Base-by-base conservation (phyloP, 768 basidiomycete genomes). In the Sporobolomyces pararoseus region DNA sequence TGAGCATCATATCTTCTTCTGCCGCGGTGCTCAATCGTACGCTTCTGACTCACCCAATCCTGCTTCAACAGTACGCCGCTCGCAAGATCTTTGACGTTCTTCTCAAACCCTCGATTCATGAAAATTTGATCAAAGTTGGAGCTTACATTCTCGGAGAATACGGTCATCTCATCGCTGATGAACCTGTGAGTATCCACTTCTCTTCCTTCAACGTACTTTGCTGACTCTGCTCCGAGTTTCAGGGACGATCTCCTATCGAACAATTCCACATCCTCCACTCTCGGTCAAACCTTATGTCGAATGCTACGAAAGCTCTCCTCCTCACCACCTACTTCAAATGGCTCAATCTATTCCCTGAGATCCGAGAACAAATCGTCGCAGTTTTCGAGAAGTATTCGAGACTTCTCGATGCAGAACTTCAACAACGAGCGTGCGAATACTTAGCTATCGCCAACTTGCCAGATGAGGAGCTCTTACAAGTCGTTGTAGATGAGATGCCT, bases 301-400 rank as follows among this genome's bases (percentile, higher is more conserved):
- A 94, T 7, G 82, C 93, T 35, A 98, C 96, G 12, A 86, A 95
- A 39, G 89, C 94, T 0, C 83, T 99, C 35, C 85, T 99, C 32
- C 83, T 99, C 42, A 95, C 96, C 16, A 97, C 96, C 1, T 99
- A 99, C 79, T 88, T 97, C 82, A 99, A 99, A 85, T 98, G 95
- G 95, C 92, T 96, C 72, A 99, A 99, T 78, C 90, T 99, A 65
- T 99, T 98, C 80, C 96, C 96, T 25, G 96, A 99, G 79, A 96
- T 99, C 81, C 96, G 94, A 76, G 85, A 88, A 10, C 93, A 97
- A 74, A 85, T 99, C 34, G 76, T 97, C 78, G 89, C 88, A 79
- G 91, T 98, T 75, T 96, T 99, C 75, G 93, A 97, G 76, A 90
- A 93, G 21, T 98, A 96, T 78, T 87, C 92, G n/a, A 91, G 95